A percentile compares a stretch with the other conserved stretches of the same genome.
Evolutionary conservation across 805 yeast genomes (phyloP).

Genomic region (Hanseniaspora occidentalis): DNA sequence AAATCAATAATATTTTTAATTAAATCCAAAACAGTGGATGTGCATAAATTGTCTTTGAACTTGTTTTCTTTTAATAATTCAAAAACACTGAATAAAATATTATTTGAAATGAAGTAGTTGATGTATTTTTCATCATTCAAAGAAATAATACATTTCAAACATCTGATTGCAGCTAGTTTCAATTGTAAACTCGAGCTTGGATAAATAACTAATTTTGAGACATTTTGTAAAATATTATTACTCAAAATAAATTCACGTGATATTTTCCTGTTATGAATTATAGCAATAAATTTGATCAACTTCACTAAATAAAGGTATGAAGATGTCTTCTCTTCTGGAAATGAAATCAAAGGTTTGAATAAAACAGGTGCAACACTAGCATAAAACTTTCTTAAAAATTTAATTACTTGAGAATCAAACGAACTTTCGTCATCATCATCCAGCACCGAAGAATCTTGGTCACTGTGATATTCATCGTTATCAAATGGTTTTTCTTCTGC

Average conservation of each 20-base stretch:
- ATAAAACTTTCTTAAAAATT: constrained; percentile 45
- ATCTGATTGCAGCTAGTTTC: constrained; percentile 55
- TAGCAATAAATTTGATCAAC: constrained; percentile 51
- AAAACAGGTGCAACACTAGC: constrained; percentile 44
- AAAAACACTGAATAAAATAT: constrained; percentile 39
- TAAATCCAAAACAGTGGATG: constrained; percentile 65
- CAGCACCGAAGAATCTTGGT: no score
- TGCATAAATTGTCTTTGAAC: constrained; percentile 47
- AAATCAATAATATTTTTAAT: constrained; percentile 26
- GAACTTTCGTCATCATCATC: no score
- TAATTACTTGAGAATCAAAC: constrained; percentile 17
- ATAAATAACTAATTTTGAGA: constrained; percentile 35
- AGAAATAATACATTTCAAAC: constrained; percentile 48
- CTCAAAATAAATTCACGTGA: constrained; percentile 55
- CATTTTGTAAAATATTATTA: constrained; percentile 43
- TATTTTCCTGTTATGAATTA: constrained; percentile 44
- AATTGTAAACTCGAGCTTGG: constrained; percentile 31
- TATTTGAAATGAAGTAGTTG: constrained; percentile 41
- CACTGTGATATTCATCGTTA: no score
- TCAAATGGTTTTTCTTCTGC: no score
- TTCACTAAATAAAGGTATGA: constrained; percentile 55
- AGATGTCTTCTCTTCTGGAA: constrained; percentile 15
- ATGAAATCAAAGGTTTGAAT: constrained; percentile 39
- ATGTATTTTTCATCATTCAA: constrained; percentile 53
- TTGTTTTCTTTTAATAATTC: constrained; percentile 35